Evolutionary conservation across 805 yeast genomes (phyloP).

Genomic region (Pichia deserticola): DNA sequence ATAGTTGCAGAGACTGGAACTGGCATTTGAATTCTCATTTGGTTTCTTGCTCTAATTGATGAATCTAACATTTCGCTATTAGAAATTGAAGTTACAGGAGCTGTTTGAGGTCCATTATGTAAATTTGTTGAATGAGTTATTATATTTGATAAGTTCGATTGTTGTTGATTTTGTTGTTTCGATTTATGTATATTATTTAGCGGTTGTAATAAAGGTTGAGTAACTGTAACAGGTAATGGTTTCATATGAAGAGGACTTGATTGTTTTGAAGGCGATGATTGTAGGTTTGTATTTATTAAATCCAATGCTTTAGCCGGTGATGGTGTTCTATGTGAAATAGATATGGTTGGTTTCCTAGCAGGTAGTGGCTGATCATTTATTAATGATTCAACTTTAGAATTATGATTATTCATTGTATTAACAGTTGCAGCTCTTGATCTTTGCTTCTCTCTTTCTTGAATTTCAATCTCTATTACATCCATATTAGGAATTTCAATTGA

Average conservation of each 20-base stretch:
- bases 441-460: constrained; percentile 13
- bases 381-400: constrained; percentile 2
- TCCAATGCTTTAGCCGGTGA: constrained; percentile 36
- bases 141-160: not conserved
- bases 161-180: not conserved
- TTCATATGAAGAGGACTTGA: constrained; percentile 38
- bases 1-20: constrained; percentile 40
- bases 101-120: constrained; percentile 24
- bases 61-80: constrained; percentile 21
- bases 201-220: constrained; percentile 46
- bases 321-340: constrained; percentile 34
- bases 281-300: constrained; percentile 10
- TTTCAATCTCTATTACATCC: constrained; percentile 26
- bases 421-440: constrained; percentile 28
- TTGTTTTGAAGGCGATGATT: constrained; percentile 26
- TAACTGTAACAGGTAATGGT: constrained; percentile 36
- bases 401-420: constrained; percentile 1
- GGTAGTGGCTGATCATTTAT: constrained; percentile 14
- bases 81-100: constrained; percentile 18
- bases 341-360: constrained; percentile 30
- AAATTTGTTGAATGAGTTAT: constrained; percentile 1
- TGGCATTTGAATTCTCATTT: constrained; percentile 68
- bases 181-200: constrained; percentile 31
- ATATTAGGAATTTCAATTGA: constrained; percentile 66
- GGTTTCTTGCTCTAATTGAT: constrained; percentile 38